Base-by-base conservation (phyloP, 169 alveolate species). In the Pseudocohnilembus persalinus region DNA sequence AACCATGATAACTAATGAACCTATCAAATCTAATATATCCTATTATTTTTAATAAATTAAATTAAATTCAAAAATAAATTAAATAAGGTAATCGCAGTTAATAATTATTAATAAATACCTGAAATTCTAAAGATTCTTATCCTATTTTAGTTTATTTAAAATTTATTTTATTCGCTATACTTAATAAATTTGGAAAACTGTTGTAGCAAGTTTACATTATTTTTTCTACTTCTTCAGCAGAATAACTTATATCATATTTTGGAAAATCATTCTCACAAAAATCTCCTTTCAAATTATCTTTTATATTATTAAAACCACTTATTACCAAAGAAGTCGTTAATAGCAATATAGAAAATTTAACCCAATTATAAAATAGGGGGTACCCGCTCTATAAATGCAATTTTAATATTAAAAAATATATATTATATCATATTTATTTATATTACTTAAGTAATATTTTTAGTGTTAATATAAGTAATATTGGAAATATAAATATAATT, bases 1-100 rank as follows among this genome's bases (percentile, higher is more conserved):
- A 20, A 82, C 29, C 76, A 82, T 29, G 28, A 82, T 73, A 35
- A 82, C 26, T 49, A 49, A 11, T 49, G 68, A 49, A 49, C 4
- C 68, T 20, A 49, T 49, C 4, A 49, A 49, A 49, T 49, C 20
- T 11, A 49, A 20, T 4, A 49, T 49, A 11, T 49, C 20, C 68
- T 49, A 49, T 49, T 49, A 11, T 49, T 49, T 49, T 49, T 20
- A 49, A 11, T 11, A 11, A 20, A 11, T 49, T 11, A 49, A 11
- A 49, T 49, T 49, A 11, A 49, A 49, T 49, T 49, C 68, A 49
- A 49, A 20, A 11, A 11, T 20, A 49, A 49, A 11, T 49, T 49
- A 11, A n/a, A n/a, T n/a, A n/a, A n/a, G n/a, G n/a, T n/a, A n/a
- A n/a, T n/a, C n/a, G n/a, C n/a, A 11, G 4, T 49, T 49, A 49